These are phyloP conservation scores for Xylaria intraflava DNA, from an alignment of 495 filamentous ascomycete genomes.

Conservation along the genomic window DNA sequence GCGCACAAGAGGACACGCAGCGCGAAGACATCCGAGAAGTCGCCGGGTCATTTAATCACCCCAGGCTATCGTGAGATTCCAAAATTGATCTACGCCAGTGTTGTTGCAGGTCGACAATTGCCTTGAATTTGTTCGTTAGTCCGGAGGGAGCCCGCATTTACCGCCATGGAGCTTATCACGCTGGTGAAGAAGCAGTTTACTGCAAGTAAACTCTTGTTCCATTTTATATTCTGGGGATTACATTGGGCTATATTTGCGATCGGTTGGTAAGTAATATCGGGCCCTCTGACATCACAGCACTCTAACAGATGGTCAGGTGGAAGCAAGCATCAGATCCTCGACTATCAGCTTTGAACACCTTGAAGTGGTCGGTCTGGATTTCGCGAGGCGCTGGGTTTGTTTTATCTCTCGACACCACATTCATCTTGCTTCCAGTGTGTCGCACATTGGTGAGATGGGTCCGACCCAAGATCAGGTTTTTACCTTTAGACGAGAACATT, in stretches of 20 bases:
- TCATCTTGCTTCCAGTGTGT: slow-evolving; percentile 94
- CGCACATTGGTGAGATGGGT: slow-evolving; percentile 76
- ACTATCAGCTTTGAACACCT: slow-evolving; percentile 69
- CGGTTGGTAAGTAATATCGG: slow-evolving; percentile 66
- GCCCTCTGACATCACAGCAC: background rate
- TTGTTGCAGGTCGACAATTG: slow-evolving; percentile 50
- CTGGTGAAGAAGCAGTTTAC: slow-evolving; percentile 56
- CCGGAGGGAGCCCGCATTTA: slow-evolving; percentile 18
- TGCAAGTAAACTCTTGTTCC: slow-evolving; percentile 65
- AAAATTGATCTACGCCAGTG: slow-evolving; percentile 20
- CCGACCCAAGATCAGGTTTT: slow-evolving; percentile 77
- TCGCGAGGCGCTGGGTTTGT: slow-evolving; percentile 86
- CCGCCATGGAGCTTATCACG: slow-evolving; percentile 36
- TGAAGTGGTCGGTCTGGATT: slow-evolving; percentile 88
- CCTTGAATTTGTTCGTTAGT: slow-evolving; percentile 19
- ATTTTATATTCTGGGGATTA: slow-evolving; percentile 75
- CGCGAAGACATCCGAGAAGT: background rate
- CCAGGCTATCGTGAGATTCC: slow-evolving; percentile 13
- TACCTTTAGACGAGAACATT: slow-evolving; percentile 88
- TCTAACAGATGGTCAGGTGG: slow-evolving; percentile 52
- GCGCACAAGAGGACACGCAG: slow-evolving; percentile 8
- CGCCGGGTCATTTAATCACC: slow-evolving; percentile 15
- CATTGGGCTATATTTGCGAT: slow-evolving; percentile 76
- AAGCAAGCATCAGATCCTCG: slow-evolving; percentile 61
- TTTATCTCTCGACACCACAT: slow-evolving; percentile 71